Conservation (phyloP, 1,284 basidiomycete species). For the Dichomitus squalens region DNA sequence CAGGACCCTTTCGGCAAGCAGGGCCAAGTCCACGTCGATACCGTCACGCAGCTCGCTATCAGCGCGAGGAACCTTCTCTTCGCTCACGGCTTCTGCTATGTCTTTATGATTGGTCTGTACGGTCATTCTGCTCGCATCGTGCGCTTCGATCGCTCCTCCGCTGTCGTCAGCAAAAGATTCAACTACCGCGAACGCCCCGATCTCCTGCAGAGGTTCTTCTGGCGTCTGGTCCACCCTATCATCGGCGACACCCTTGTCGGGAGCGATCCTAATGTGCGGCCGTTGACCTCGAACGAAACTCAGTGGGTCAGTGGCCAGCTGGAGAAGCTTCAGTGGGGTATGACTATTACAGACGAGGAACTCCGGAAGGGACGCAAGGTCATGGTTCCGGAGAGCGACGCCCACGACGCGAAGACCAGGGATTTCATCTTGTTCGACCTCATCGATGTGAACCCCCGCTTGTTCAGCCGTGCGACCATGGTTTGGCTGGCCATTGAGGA, state of each 20-base stretch:
- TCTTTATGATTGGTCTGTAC: constrained; percentile 19
- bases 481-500: constrained; percentile 11
- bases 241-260: constrained; percentile 8
- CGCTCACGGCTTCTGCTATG: constrained; percentile 13
- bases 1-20: constrained; percentile 7
- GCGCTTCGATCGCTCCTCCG: constrained; percentile 19
- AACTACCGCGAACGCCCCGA: neutral
- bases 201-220: constrained; percentile 13
- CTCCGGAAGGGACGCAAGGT: neutral
- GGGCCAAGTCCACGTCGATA: neutral
- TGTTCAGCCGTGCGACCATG: constrained; percentile 19
- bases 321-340: neutral
- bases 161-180: neutral
- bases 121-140: constrained; percentile 17
- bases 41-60: constrained; percentile 11
- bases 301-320: constrained; percentile 5
- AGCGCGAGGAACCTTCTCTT: constrained; percentile 16
- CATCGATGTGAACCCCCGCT: constrained; percentile 7
- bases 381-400: constrained; percentile 5
- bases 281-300: neutral
- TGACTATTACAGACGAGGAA: neutral
- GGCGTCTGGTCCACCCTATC: constrained; percentile 19
- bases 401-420: neutral
- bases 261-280: constrained; percentile 10
- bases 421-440: constrained; percentile 7